These are phyloP conservation scores for Pseudocercospora macadamiae DNA, from an alignment of 2,329 filamentous ascomycete species.

Conservation along the genomic window DNA sequence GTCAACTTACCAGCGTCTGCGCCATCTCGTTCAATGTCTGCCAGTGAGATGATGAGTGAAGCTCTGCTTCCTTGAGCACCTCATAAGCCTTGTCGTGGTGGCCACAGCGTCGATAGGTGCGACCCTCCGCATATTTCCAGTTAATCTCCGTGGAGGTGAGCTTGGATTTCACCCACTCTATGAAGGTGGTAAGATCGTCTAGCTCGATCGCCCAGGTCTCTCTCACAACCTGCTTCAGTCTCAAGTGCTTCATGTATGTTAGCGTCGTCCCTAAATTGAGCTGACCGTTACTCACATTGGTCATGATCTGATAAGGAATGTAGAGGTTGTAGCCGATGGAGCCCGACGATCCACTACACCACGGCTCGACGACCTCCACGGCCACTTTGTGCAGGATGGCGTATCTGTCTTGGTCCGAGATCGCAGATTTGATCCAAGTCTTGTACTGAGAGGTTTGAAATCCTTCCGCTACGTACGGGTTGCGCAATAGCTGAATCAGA, in stretches of 20 bases:
- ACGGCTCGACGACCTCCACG: not conserved
- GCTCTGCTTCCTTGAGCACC: not conserved
- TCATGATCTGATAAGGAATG: not conserved
- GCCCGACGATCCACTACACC: not conserved
- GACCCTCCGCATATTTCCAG: not conserved
- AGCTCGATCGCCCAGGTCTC: too few species aligned
- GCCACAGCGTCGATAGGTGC: not conserved
- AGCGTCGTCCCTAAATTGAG: not conserved
- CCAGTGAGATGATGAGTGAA: not conserved
- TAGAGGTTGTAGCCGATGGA: not conserved
- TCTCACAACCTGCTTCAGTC: too few species aligned
- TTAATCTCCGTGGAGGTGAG: not conserved
- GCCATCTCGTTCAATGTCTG: not conserved
- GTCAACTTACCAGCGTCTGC: too few species aligned
- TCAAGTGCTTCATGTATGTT: too few species aligned
- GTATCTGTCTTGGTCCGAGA: not conserved
- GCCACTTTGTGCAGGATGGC: not conserved
- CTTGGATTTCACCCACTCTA: not conserved
- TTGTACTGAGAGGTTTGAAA: not conserved
- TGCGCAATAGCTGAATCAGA: not conserved
- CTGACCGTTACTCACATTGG: not conserved
- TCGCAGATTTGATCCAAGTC: not conserved
- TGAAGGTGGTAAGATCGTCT: not conserved
- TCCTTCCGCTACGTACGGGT: not conserved
- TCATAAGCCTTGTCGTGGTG: not conserved